Conservation (phyloP, 495 filamentous ascomycete species). For the Tuber borchii region DNA sequence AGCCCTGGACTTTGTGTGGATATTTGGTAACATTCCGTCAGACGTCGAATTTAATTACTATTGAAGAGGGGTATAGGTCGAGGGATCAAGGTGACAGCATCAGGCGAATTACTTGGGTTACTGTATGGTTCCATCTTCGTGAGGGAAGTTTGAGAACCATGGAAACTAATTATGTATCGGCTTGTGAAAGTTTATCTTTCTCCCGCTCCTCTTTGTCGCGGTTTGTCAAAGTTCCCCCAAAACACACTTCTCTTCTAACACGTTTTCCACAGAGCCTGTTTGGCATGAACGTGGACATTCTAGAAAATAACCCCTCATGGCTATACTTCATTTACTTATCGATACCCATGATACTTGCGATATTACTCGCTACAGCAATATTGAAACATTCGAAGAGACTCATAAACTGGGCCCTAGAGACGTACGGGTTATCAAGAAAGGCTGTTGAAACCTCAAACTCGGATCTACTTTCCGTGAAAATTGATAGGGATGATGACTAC, state of each 20-base stretch:
- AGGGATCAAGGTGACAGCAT: slow-evolving; percentile 34
- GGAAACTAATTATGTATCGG: not conserved
- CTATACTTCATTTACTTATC: slow-evolving; percentile 15
- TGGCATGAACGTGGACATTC: slow-evolving; percentile 17
- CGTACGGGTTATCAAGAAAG: not conserved
- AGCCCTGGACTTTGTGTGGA: not conserved
- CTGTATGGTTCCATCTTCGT: slow-evolving; percentile 15
- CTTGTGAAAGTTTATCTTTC: slow-evolving; percentile 29
- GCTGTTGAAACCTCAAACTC: not conserved
- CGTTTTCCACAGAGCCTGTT: slow-evolving; percentile 17
- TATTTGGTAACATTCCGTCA: not conserved
- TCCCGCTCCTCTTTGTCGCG: slow-evolving; percentile 35
- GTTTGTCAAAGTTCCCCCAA: slow-evolving; percentile 10
- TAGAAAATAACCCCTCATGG: slow-evolving; percentile 11
- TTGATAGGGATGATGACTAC: not conserved
- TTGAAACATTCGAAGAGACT: slow-evolving; percentile 6
- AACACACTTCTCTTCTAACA: not conserved
- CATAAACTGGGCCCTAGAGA: not conserved
- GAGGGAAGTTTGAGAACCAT: not conserved
- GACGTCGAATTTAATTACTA: slow-evolving; percentile 34
- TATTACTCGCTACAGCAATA: not conserved
- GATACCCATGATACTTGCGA: slow-evolving; percentile 5
- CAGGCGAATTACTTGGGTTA: slow-evolving; percentile 37
- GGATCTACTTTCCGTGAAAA: not conserved
- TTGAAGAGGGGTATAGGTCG: slow-evolving; percentile 34